Percentiles rank a stretch among this genome's conserved stretches.
These are phyloP conservation scores for Vitis labrusca DNA, from an alignment of 164 flowering plant species.

Conservation along the genomic window DNA sequence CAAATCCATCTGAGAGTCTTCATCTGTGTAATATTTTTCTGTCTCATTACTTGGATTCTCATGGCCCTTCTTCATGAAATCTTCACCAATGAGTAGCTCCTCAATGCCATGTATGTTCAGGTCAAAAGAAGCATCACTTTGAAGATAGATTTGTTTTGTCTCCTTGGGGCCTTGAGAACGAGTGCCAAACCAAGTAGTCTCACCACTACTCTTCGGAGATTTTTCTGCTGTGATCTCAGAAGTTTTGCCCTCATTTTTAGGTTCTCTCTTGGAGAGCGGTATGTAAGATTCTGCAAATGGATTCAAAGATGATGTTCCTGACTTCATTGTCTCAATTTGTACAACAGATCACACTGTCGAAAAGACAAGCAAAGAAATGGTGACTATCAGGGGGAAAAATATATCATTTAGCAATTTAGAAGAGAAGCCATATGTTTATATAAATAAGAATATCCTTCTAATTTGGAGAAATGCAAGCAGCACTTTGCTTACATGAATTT, in stretches of 20 bases:
- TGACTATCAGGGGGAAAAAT: no score
- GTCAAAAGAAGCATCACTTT: conserved; percentile 5
- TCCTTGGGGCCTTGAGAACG: not conserved
- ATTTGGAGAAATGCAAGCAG: no score
- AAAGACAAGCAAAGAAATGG: no score
- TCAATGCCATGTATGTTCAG: conserved; percentile 2
- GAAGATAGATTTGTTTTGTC: conserved; percentile 11
- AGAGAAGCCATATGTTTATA: no score
- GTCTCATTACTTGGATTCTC: conserved; percentile 18
- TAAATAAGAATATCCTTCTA: no score
- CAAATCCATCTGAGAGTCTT: conserved; percentile 53
- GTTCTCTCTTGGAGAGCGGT: conserved; percentile 36
- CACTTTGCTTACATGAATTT: no score
- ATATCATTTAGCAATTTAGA: no score
- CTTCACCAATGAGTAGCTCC: conserved; percentile 7
- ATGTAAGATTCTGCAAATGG: conserved; percentile 50
- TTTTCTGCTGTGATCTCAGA: conserved; percentile 3
- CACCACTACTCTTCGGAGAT: conserved; percentile 1
- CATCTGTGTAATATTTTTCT: conserved; percentile 33
- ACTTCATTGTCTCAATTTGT: conserved; percentile 25
- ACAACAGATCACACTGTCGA: no score
- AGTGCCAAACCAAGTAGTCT: not conserved
- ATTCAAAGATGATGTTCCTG: conserved; percentile 41
- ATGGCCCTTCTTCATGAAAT: conserved; percentile 18
- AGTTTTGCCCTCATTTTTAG: conserved; percentile 5